Evolutionary conservation across 345 rosid genomes (phyloP).

Genomic region (Camelina neglecta): DNA sequence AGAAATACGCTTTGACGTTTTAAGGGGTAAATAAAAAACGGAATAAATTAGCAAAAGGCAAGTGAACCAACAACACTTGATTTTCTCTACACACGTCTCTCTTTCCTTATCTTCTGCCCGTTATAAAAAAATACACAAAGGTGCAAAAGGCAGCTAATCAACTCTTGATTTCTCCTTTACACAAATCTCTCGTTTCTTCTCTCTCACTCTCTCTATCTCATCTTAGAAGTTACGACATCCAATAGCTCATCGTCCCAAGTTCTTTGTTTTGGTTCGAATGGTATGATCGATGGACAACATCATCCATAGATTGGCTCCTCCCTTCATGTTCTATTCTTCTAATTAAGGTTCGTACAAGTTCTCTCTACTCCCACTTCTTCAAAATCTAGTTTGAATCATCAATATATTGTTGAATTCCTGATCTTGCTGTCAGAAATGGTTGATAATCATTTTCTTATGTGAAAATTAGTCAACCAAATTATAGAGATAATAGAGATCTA

Average conservation of each 20-base stretch:
- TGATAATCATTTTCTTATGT: neutral
- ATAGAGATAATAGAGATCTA: constrained; percentile 1
- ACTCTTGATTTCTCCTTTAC: constrained; percentile 33
- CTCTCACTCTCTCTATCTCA: constrained; percentile 33
- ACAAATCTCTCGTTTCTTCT: neutral
- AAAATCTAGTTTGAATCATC: neutral
- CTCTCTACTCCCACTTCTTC: constrained; percentile 12
- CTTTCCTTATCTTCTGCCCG: constrained; percentile 35
- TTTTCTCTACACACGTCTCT: constrained; percentile 33
- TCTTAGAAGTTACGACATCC: constrained; percentile 25
- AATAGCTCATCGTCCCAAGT: constrained; percentile 30
- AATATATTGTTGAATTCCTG: neutral
- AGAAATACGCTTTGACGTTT: neutral
- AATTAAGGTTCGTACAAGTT: constrained; percentile 12
- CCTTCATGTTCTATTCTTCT: constrained; percentile 14
- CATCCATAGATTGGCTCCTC: constrained; percentile 11
- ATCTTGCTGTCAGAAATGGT: constrained; percentile 5
- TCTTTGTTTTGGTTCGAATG: constrained; percentile 5
- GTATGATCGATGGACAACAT: constrained; percentile 30
- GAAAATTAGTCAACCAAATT: neutral
- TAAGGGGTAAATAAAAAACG: neutral
- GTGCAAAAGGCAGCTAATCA: constrained; percentile 32
- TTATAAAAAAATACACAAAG: constrained; percentile 6
- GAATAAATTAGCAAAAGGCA: constrained; percentile 25
- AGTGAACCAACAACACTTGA: constrained; percentile 40